A percentile compares a stretch with the other conserved stretches of the same genome.
phyloP scores from a whole-genome alignment of 202 grass and related monocot species.

The Digitaria exilis region DNA sequence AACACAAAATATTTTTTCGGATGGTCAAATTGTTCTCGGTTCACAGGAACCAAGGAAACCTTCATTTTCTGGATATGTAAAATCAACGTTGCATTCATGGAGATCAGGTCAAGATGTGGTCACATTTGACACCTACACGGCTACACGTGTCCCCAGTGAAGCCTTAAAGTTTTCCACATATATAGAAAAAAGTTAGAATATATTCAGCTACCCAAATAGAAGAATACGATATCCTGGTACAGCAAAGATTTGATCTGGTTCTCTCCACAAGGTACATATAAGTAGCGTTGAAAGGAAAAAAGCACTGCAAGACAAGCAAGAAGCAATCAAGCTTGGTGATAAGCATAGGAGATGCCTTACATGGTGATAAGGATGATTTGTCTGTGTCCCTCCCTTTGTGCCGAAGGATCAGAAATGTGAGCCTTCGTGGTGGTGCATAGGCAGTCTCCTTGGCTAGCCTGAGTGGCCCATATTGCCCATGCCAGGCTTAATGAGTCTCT shows the following conservation, averaged over 20 bases:
- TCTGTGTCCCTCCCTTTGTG: constrained; percentile 10
- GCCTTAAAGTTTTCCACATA: constrained; percentile 16
- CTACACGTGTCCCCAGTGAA: constrained; percentile 6
- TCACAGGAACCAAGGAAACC: neutral
- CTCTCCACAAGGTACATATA: constrained; percentile 12
- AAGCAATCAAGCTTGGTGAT: neutral
- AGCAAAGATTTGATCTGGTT: neutral
- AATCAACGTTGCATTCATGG: too few species aligned
- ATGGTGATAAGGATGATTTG: constrained; percentile 42
- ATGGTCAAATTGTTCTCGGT: constrained; percentile 8
- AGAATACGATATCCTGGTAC: constrained; percentile 24
- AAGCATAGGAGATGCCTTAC: constrained; percentile 6
- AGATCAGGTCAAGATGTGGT: too few species aligned
- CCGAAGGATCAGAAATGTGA: neutral
- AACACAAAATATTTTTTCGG: neutral
- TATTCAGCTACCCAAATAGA: constrained; percentile 27
- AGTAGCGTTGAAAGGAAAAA: constrained; percentile 34
- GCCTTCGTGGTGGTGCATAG: constrained; percentile 31
- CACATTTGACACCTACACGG: constrained; percentile 35
- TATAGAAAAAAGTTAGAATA: constrained; percentile 30
- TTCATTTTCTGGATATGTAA: too few species aligned
- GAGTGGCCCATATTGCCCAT: constrained; percentile 45
- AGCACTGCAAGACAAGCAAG: constrained; percentile 1
- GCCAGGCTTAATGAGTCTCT: too few species aligned
- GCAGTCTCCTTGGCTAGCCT: constrained; percentile 69